Base-by-base conservation (phyloP, 192 early-diverging fungal species). In the Coemansia sp. region DNA sequence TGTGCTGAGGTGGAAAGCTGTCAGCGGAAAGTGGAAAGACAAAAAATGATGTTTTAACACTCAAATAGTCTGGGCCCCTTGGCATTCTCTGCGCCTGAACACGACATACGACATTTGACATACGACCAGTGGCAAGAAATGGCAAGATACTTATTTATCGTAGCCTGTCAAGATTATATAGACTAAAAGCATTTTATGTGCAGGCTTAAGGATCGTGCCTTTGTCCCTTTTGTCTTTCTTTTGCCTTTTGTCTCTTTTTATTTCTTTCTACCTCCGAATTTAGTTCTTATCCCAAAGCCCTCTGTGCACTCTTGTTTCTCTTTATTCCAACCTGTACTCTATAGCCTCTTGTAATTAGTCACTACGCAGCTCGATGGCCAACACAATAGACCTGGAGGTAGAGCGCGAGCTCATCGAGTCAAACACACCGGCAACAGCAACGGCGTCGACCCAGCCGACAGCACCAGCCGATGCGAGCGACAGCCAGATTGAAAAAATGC, bases 401-500 rank as follows among this genome's bases (percentile, higher is more conserved):
- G 70, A 67, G 53, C 64, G 61, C 11, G 64, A 73, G 53, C 48
- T 60, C 14, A 55, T 64, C 57, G 56, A 59, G 45, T 22, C 60
- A 17, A 18, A 22, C 12, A 40, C 64, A 45, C 52, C 63, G 1
- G 38, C 71, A 37, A 10, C 15, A 45, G n/a, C 43, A 45, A 10
- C 43, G 23, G 47, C 21, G 34, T 37, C 34, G 34, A 10, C 9
- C 34, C 34, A 37, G 34, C 34, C 34, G 34, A 6, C 34, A 37
- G 34, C 34, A 37, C 42, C 12, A 9, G 27, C 54, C 4, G 66
- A 61, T 6, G 37, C n/a, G 3, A 44, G 57, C 48, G 67, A 77
- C 17, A 59, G 56, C 56, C 64, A 66, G 55, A 67, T 78, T 49
- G 75, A 71, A 22, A 58, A 62, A 43, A 59, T 78, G 59, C 69